Evolutionary conservation across 768 basidiomycete genomes (phyloP).

Genomic region (Trametes gibbosa): DNA sequence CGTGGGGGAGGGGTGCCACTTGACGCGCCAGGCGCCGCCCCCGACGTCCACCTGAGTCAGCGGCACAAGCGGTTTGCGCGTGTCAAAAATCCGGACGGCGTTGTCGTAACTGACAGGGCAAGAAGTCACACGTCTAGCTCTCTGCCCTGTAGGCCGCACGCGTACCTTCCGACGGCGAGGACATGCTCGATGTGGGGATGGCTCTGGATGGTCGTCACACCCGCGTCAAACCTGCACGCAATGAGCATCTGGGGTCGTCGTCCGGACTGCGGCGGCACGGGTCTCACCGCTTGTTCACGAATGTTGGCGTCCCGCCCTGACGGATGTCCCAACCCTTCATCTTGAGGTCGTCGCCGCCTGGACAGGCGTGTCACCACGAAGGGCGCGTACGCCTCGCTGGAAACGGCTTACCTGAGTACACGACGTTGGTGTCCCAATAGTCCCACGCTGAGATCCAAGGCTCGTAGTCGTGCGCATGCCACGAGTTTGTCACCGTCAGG

Average conservation of each 20-base stretch:
- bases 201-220: slow-evolving; percentile 87
- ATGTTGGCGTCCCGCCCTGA: slow-evolving; percentile 56
- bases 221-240: slow-evolving; percentile 78
- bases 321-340: slow-evolving; percentile 92
- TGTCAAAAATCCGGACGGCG: slow-evolving; percentile 79
- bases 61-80: slow-evolving; percentile 59
- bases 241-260: slow-evolving; percentile 2
- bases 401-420: slow-evolving; percentile 72
- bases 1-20: slow-evolving; percentile 83
- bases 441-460: slow-evolving; percentile 95
- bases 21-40: slow-evolving; percentile 94
- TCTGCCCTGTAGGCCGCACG: background rate
- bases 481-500: slow-evolving; percentile 50
- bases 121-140: background rate
- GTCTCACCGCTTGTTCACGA: slow-evolving; percentile 69
- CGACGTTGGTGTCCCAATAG: slow-evolving; percentile 73
- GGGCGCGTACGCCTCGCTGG: too few species aligned
- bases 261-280: background rate
- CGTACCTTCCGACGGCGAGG: slow-evolving; percentile 88
- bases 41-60: slow-evolving; percentile 66
- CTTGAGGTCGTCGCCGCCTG: slow-evolving; percentile 91
- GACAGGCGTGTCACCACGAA: background rate
- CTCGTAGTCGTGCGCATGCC: slow-evolving; percentile 91
- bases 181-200: slow-evolving; percentile 78
- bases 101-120: slow-evolving; percentile 71